These are phyloP conservation scores for Aspergillus pseudoviridinutans DNA, from an alignment of 2,329 filamentous ascomycete species.

Conservation along the genomic window DNA sequence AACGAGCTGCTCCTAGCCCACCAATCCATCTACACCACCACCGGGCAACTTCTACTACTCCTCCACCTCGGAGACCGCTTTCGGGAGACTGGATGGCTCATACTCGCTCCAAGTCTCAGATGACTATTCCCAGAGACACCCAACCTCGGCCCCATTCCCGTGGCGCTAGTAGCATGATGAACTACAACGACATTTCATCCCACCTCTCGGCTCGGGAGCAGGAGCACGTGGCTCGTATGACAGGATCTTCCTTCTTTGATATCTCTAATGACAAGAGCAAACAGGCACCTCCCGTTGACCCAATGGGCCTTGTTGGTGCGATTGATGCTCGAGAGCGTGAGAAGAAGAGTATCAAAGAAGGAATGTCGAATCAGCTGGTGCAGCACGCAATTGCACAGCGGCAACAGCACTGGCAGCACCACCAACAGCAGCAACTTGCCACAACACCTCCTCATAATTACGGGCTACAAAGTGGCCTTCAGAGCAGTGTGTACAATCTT, in stretches of 20 bases:
- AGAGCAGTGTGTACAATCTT: constrained; percentile 30
- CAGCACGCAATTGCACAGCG: constrained; percentile 69
- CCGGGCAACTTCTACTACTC: constrained; percentile 55
- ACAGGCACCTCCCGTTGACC: constrained; percentile 45
- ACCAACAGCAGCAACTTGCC: constrained; percentile 36
- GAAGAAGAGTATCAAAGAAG: constrained; percentile 65
- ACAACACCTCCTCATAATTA: constrained; percentile 9
- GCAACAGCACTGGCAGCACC: constrained; percentile 53
- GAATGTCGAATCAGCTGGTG: constrained; percentile 65
- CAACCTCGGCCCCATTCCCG: constrained; percentile 49
- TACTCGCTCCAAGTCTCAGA: constrained; percentile 31
- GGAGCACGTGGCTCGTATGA: constrained; percentile 79
- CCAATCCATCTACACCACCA: constrained; percentile 56
- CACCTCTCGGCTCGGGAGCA: constrained; percentile 82
- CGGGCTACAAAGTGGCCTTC: constrained; percentile 9
- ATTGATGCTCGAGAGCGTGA: constrained; percentile 79
- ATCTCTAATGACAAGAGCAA: constrained; percentile 55
- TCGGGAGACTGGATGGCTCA: constrained; percentile 40
- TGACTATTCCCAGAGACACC: constrained; percentile 21
- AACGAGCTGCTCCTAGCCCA: constrained; percentile 60
- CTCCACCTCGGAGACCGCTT: constrained; percentile 25
- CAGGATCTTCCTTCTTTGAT: constrained; percentile 70
- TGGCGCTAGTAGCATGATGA: constrained; percentile 51
- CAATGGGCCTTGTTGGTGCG: constrained; percentile 67
- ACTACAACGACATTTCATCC: constrained; percentile 49